Conservation (phyloP, 1,284 basidiomycete genomes). For the Puccinia polysora region DNA sequence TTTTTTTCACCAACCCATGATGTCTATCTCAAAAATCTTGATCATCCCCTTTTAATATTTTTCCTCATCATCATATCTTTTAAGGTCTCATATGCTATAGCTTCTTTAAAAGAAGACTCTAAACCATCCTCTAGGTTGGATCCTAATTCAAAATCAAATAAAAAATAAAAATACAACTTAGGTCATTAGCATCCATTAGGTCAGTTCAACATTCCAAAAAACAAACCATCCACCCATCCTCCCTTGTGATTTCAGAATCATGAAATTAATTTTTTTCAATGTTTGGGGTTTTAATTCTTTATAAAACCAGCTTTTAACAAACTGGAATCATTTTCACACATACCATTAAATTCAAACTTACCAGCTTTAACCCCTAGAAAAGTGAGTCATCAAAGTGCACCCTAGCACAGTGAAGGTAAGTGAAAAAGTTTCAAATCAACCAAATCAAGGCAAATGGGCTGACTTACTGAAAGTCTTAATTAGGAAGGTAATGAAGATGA, state of each 20-base stretch:
- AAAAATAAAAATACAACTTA: background rate
- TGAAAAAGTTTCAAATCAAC: background rate
- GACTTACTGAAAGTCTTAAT: no score
- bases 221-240: background rate
- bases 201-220: background rate
- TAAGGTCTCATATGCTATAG: slow-evolving; percentile 37
- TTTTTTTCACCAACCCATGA: no score
- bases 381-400: slow-evolving; percentile 9
- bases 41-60: background rate
- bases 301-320: slow-evolving; percentile 8
- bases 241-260: background rate
- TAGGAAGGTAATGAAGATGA: background rate
- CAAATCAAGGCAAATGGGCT: background rate
- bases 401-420: background rate
- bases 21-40: no score
- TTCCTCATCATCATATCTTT: background rate
- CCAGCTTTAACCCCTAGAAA: slow-evolving; percentile 36
- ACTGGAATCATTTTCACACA: slow-evolving; percentile 22
- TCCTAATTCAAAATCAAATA: background rate
- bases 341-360: slow-evolving; percentile 35
- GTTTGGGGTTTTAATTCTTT: background rate
- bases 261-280: background rate
- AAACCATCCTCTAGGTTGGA: background rate
- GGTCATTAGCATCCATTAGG: background rate
- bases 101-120: slow-evolving; percentile 26